These are phyloP conservation scores for Plantago lanceolata DNA, from an alignment of 305 asterid species.

Conservation along the genomic window DNA sequence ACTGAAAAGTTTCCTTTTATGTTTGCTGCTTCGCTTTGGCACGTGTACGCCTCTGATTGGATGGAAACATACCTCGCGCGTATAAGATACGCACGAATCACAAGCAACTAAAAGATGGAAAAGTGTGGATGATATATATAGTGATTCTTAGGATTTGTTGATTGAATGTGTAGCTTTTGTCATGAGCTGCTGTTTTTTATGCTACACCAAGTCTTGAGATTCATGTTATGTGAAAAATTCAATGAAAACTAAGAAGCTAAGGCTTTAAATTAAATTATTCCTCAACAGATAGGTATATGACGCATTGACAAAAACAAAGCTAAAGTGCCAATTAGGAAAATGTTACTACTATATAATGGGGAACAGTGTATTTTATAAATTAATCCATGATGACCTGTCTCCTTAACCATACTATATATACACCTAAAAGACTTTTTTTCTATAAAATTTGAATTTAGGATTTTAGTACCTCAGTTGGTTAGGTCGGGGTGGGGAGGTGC, in stretches of 20 bases:
- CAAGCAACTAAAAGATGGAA: background rate
- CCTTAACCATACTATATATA: too few species aligned
- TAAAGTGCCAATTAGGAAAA: conserved; percentile 1
- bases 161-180: conserved; percentile 17
- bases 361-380: too few species aligned
- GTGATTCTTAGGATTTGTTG: background rate
- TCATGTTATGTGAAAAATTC: conserved; percentile 38
- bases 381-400: too few species aligned
- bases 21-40: too few species aligned
- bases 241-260: too few species aligned
- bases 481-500: too few species aligned
- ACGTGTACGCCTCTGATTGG: background rate
- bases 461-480: too few species aligned
- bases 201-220: conserved; percentile 30
- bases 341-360: too few species aligned
- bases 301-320: conserved; percentile 49
- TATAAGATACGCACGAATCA: background rate
- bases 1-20: too few species aligned
- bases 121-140: background rate
- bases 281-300: conserved; percentile 38
- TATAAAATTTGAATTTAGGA: too few species aligned
- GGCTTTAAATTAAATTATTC: conserved; percentile 26
- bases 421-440: too few species aligned
- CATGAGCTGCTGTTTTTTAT: conserved; percentile 25
- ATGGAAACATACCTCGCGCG: background rate